phyloP scores from a whole-genome alignment of 495 filamentous ascomycete genomes.

The Hypoxylon fuscum region DNA sequence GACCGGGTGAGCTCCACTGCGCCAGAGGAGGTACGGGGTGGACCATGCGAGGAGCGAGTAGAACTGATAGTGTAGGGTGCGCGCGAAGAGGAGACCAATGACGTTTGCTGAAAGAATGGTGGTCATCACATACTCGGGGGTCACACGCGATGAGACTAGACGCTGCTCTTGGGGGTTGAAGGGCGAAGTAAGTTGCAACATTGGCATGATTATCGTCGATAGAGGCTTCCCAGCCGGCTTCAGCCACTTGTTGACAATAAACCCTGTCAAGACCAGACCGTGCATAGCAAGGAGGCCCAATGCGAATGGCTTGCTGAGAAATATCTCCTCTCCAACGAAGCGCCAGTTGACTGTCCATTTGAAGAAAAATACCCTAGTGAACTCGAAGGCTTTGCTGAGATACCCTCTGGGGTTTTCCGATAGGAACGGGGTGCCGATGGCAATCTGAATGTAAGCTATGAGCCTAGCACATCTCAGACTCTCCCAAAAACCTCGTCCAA shows the following conservation, averaged over 20 bases:
- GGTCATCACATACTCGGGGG: constrained; percentile 78
- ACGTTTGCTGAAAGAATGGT: constrained; percentile 80
- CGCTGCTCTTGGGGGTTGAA: constrained; percentile 61
- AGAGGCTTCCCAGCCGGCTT: constrained; percentile 57
- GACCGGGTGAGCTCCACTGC: constrained; percentile 75
- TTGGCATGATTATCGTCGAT: constrained; percentile 57
- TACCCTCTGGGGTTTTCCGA: constrained; percentile 74
- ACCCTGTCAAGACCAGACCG: constrained; percentile 68
- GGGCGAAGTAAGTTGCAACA: constrained; percentile 63
- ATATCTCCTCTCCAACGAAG: constrained; percentile 83
- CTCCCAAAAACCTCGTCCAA: constrained; percentile 69
- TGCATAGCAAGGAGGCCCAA: constrained; percentile 73
- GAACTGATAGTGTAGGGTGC: constrained; percentile 96
- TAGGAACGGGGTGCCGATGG: constrained; percentile 82
- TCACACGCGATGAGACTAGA: constrained; percentile 66
- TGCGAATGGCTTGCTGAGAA: constrained; percentile 80
- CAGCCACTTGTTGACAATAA: constrained; percentile 62
- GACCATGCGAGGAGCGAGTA: constrained; percentile 93
- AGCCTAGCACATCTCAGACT: constrained; percentile 72
- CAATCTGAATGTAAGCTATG: constrained; percentile 78
- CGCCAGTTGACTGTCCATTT: constrained; percentile 99
- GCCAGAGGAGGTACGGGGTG: constrained; percentile 91
- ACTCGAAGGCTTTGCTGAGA: constrained; percentile 81
- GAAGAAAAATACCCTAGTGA: constrained; percentile 88
- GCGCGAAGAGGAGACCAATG: constrained; percentile 88